These are phyloP conservation scores for Kodamaea nitidulidarum DNA, from an alignment of 805 yeast genomes.

Conservation along the genomic window DNA sequence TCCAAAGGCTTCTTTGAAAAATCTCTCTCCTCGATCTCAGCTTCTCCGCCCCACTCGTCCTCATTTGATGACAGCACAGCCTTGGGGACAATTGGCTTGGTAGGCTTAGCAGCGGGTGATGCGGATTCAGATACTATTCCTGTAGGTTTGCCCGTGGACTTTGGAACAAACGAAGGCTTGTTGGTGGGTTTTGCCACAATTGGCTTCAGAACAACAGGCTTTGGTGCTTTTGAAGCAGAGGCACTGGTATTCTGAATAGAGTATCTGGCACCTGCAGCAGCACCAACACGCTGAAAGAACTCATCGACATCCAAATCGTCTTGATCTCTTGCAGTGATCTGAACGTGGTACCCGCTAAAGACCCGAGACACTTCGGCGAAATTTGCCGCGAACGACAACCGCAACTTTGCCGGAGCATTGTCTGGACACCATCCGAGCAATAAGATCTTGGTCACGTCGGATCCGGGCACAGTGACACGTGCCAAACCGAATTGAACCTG, in stretches of 20 bases:
- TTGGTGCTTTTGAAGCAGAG: constrained; percentile 12
- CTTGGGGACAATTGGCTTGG: constrained; percentile 17
- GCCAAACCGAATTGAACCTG: constrained; percentile 87
- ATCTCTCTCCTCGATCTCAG: constrained; percentile 53
- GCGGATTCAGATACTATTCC: constrained; percentile 4
- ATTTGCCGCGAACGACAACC: constrained; percentile 73
- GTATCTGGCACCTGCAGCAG: constrained; percentile 96
- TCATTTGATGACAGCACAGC: constrained; percentile 31
- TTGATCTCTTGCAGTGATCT: constrained; percentile 90
- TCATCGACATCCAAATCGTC: constrained; percentile 84
- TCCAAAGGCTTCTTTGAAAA: constrained; percentile 47
- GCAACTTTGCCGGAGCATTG: constrained; percentile 75
- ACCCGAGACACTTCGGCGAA: constrained; percentile 70
- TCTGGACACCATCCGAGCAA: constrained; percentile 97
- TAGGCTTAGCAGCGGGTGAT: constrained; percentile 15
- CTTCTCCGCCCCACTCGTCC: constrained; percentile 74
- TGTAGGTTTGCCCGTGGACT: constrained; percentile 38
- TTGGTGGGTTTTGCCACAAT: constrained; percentile 27
- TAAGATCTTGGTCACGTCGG: constrained; percentile 79
- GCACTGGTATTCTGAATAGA: constrained; percentile 47
- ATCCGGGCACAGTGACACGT: constrained; percentile 85
- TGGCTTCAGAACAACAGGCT: constrained; percentile 21
- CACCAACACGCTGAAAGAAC: constrained; percentile 68
- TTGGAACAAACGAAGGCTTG: constrained; percentile 30
- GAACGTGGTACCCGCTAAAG: constrained; percentile 86